Percentiles rank a stretch among this genome's conserved stretches.
These are phyloP conservation scores for Fragaria vesca DNA, from an alignment of 306 rosid species.

Conservation along the genomic window DNA sequence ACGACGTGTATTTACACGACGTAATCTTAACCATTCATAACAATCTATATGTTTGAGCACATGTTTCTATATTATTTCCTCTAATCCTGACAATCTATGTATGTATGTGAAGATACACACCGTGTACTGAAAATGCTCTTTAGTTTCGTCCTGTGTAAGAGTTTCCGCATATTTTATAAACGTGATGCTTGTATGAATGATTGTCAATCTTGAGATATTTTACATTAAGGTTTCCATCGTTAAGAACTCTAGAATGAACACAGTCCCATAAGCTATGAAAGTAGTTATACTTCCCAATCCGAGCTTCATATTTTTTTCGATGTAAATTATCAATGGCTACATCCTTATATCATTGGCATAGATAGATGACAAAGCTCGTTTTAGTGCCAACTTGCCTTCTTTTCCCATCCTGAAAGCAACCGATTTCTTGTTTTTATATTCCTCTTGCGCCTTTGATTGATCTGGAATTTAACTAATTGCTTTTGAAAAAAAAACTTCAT, in stretches of 20 bases:
- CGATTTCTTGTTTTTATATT: background rate
- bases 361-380: background rate
- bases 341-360: background rate
- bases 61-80: too few relatives aligned
- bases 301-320: background rate
- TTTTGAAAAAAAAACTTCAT: background rate
- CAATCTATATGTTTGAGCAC: too few relatives aligned
- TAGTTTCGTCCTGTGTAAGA: background rate
- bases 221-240: background rate
- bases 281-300: background rate
- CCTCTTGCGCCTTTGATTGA: background rate
- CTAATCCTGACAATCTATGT: too few relatives aligned
- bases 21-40: too few relatives aligned
- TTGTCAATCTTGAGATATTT: background rate
- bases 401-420: background rate
- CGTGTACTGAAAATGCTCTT: too few relatives aligned
- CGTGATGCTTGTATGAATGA: background rate
- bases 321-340: conserved; percentile 1
- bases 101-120: too few relatives aligned
- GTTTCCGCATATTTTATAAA: background rate
- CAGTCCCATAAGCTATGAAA: background rate
- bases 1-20: too few relatives aligned
- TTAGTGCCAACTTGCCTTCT: background rate
- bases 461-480: background rate
- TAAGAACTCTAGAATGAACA: background rate